Percentiles rank a stretch among this genome's conserved stretches.
Conservation (phyloP, 768 basidiomycete species). For the Suillus bovinus region DNA sequence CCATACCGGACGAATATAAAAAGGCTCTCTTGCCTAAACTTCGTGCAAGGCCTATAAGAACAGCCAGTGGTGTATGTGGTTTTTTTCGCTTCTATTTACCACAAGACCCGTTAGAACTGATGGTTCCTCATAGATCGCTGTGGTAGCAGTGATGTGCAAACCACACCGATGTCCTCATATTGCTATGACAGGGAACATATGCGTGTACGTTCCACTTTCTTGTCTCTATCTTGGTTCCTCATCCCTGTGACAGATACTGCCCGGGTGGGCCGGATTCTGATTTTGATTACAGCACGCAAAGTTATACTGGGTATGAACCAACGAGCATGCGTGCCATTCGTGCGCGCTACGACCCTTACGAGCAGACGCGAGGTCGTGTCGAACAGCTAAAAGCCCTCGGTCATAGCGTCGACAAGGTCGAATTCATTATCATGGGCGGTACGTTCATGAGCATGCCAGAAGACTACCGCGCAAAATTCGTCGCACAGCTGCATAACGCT, state of each 20-base stretch:
- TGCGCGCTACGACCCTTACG: slow-evolving; percentile 95
- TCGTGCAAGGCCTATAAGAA: slow-evolving; percentile 91
- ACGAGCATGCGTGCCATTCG: slow-evolving; percentile 99
- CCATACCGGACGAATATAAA: slow-evolving; percentile 97
- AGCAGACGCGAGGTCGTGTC: slow-evolving; percentile 92
- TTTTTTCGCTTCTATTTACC: neutral
- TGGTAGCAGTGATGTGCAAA: slow-evolving; percentile 99
- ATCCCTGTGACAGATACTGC: slow-evolving; percentile 66
- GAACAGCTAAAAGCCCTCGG: slow-evolving; percentile 96
- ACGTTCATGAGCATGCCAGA: slow-evolving; percentile 99
- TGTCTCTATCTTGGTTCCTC: slow-evolving; percentile 3
- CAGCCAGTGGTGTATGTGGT: slow-evolving; percentile 88
- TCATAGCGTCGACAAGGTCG: slow-evolving; percentile 96
- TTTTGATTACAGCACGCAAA: slow-evolving; percentile 99
- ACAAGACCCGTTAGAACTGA: neutral
- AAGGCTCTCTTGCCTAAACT: slow-evolving; percentile 87
- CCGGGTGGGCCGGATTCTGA: slow-evolving; percentile 99
- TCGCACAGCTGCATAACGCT: slow-evolving; percentile 96
- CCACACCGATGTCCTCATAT: slow-evolving; percentile 99
- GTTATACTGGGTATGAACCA: slow-evolving; percentile 93
- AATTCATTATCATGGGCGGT: slow-evolving; percentile 96
- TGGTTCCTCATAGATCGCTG: slow-evolving; percentile 74
- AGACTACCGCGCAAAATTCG: slow-evolving; percentile 89
- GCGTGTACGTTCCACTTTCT: slow-evolving; percentile 64
- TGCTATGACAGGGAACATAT: slow-evolving; percentile 99